Conservation (phyloP, 768 basidiomycete species). For the Phanerodontia chrysosporium region DNA sequence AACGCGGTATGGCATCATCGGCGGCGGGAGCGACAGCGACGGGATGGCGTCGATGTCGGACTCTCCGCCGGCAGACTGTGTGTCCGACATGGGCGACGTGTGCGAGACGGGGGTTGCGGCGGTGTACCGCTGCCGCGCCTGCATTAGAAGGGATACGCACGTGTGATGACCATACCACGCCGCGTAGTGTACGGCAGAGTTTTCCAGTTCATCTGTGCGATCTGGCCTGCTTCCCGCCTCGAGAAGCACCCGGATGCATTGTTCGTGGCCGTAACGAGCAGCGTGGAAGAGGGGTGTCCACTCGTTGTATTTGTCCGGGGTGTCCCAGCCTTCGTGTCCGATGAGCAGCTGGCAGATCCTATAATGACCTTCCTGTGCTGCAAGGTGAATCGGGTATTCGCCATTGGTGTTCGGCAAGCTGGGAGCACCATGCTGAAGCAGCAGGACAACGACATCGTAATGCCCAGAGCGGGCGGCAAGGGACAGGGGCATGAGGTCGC, state of each 20-base stretch:
- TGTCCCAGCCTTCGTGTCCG: slow-evolving; percentile 73
- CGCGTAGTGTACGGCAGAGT: slow-evolving; percentile 87
- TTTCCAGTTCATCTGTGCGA: slow-evolving; percentile 77
- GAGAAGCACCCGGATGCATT: slow-evolving; percentile 74
- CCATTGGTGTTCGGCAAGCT: slow-evolving; percentile 88
- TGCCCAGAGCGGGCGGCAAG: slow-evolving; percentile 91
- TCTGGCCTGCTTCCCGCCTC: slow-evolving; percentile 76
- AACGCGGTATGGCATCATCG: slow-evolving; percentile 95
- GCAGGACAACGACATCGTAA: slow-evolving; percentile 70
- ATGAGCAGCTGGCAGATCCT: slow-evolving; percentile 80
- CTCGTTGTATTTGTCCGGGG: slow-evolving; percentile 93
- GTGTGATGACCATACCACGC: slow-evolving; percentile 90
- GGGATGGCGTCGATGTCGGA: slow-evolving; percentile 90
- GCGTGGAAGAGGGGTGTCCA: slow-evolving; percentile 98
- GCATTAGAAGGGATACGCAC: slow-evolving; percentile 60
- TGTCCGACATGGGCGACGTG: slow-evolving; percentile 18
- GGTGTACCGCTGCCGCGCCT: slow-evolving; percentile 25
- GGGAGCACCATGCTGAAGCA: slow-evolving; percentile 73
- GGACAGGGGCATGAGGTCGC: slow-evolving; percentile 81
- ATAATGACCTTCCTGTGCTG: slow-evolving; percentile 86
- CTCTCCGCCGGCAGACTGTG: slow-evolving; percentile 36
- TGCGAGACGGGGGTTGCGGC: slow-evolving; percentile 21
- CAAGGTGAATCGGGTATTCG: slow-evolving; percentile 95
- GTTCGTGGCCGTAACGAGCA: slow-evolving; percentile 75
- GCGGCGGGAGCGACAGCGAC: slow-evolving; percentile 90